Base-by-base conservation (phyloP, 371 early-diverging fungal species). In the Mortierella sp. region DNA sequence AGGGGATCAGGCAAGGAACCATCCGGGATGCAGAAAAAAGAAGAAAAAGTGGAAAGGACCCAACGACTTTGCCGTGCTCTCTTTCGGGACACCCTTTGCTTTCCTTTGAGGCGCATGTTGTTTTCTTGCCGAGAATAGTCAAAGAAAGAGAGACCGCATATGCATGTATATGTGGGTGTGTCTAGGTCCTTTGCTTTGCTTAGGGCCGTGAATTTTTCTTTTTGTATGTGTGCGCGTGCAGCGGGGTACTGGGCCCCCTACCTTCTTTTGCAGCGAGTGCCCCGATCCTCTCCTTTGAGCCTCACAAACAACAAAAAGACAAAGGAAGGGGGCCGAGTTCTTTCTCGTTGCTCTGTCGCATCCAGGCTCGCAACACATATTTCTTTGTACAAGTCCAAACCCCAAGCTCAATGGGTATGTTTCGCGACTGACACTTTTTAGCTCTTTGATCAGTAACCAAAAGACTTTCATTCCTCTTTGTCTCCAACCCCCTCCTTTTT, bases 261-360 rank as follows among this genome's bases (percentile, higher is more conserved):
- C 50, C n/a, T 5, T 34, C 34, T 14, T 14, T 31, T 34, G 59
- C 16, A 59, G 16, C 16, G 28, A 61, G 34, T 61, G 61, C 61
- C 61, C 61, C 61, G 61, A 61, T 61, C 61, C 61, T 61, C 16
- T 16, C 59, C 59, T 26, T 59, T 31, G 59, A 59, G 28, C 59
- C 26, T 5, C 31, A 61, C 34, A 61, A 19, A 61, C 19, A 8
- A 61, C 21, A 61, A 61, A 61, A 50, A 61, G 16, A 28, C 5
- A 19, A 31, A 61, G 61, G 59, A 59, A 1, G 57, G 16, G 61
- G 34, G 5, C 31, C 61, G 31, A 61, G 19, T 31, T 5, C 16
- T 31, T 10, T 31, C 1, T 2, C 4, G 31, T 61, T 31, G 4
- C 13, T 59, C 28, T 28, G 5, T 13, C 14, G 28, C 31, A 61